A percentile compares a stretch with the other conserved stretches of the same genome.
Conservation (phyloP, 805 yeast species). For the Lipomyces japonicus region DNA sequence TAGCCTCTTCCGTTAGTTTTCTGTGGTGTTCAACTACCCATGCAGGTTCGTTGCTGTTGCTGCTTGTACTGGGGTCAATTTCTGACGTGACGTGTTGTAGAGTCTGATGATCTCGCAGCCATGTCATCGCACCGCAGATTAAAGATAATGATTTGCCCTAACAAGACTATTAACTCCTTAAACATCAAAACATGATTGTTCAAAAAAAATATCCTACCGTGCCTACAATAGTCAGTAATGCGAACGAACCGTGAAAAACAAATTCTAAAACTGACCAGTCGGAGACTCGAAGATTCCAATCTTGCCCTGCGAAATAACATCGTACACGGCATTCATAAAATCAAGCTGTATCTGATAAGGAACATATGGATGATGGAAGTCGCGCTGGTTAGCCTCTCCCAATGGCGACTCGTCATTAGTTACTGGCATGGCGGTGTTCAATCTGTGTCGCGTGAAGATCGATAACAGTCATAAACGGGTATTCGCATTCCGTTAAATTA, state of each 20-base stretch:
- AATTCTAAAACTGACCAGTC: slow-evolving; percentile 53
- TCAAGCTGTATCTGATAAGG: slow-evolving; percentile 78
- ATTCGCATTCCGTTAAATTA: too few species aligned
- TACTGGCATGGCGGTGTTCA: too few species aligned
- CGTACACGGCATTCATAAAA: slow-evolving; percentile 73
- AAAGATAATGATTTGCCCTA: slow-evolving; percentile 80
- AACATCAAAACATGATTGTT: background rate
- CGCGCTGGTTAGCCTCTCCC: slow-evolving; percentile 47
- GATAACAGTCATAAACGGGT: too few species aligned
- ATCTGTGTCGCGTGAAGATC: too few species aligned
- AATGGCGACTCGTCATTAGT: too few species aligned
- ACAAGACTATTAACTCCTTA: slow-evolving; percentile 10
- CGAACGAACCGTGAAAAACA: background rate
- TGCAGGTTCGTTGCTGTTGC: slow-evolving; percentile 57
- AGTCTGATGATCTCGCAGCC: slow-evolving; percentile 48
- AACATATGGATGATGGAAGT: slow-evolving; percentile 68
- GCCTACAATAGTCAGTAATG: slow-evolving; percentile 10
- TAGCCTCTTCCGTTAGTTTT: slow-evolving; percentile 6
- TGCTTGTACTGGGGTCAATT: background rate
- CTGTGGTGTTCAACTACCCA: slow-evolving; percentile 44
- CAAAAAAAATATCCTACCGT: slow-evolving; percentile 17
- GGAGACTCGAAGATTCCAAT: slow-evolving; percentile 88
- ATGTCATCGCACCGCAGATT: slow-evolving; percentile 78
- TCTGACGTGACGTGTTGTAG: background rate
- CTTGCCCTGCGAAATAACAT: slow-evolving; percentile 53